These are phyloP conservation scores for Phragmites australis DNA, from an alignment of 176 grass and related monocot species.

Conservation along the genomic window DNA sequence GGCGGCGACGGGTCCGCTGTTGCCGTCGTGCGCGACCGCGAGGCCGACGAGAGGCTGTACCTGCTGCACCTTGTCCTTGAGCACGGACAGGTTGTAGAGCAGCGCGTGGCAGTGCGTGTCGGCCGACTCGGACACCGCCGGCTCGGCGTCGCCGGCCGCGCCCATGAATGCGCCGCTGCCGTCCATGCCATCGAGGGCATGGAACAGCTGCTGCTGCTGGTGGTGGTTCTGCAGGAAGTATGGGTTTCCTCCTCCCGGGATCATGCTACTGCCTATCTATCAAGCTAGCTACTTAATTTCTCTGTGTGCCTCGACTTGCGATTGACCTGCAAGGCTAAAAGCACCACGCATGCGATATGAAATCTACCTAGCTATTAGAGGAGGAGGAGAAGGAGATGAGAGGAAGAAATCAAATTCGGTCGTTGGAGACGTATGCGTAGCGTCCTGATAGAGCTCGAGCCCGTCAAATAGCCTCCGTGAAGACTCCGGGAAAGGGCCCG, in stretches of 20 bases:
- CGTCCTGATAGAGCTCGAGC: no score
- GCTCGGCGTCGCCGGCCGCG: background rate
- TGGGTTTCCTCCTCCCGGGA: conserved; percentile 27
- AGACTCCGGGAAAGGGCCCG: no score
- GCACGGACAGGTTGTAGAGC: conserved; percentile 56
- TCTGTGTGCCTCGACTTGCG: background rate
- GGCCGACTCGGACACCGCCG: background rate
- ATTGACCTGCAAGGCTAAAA: background rate
- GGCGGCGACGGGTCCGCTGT: conserved; percentile 12
- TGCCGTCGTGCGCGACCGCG: conserved; percentile 35
- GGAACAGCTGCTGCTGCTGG: conserved; percentile 38
- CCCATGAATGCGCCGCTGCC: conserved; percentile 2
- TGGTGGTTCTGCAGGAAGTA: conserved; percentile 48
- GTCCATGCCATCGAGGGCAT: conserved; percentile 33
- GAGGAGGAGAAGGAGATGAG: background rate
- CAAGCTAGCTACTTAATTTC: background rate
- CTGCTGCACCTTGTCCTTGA: conserved; percentile 80
- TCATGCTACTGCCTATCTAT: conserved; percentile 25
- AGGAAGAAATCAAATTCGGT: background rate
- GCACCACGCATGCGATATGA: conserved; percentile 7
- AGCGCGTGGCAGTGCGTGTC: conserved; percentile 47
- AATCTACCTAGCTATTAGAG: background rate
- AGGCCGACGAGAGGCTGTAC: conserved; percentile 67
- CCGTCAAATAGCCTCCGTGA: no score
- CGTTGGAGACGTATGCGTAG: conserved; percentile 23